Evolutionary conservation across 805 yeast species (phyloP), one percentile per base, ranked within the genome.

Genomic region (Metschnikowia kofuensis): DNA sequence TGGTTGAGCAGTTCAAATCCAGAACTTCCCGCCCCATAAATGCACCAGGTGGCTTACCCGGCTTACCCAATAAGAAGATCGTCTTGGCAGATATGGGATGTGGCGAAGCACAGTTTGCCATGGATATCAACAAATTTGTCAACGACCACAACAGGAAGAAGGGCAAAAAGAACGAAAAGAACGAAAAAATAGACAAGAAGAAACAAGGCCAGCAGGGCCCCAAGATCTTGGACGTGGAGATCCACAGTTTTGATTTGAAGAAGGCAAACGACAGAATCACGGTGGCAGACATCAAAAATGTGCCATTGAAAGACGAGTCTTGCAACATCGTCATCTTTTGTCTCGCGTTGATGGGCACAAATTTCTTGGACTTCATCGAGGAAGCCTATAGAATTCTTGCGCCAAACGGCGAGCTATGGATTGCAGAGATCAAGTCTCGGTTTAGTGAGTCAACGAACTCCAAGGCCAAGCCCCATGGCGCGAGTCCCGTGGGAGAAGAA

Each of bases 31-130:
- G 78, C 60, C 83, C 85, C n/a, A 82, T 90, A 5, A 89, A 86
- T 66, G 96, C 97, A 0, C 98, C 98, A 4, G 98, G 98, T 55
- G 98, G 97, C 2, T 76, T 91, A 47, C 97, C 97, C 1, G 95
- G 94, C 15, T 63, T 82, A 35, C 66, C 70, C n/a, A 68, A 68
- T 42, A 82, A 81, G 48, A 77, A 78, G 50, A 83, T 92, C 35
- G 89, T 87, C 3, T 79, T 94, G 50, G 97, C 98, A 0, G 99
- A 94, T 70, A 92, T 94, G 98, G 99, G 99, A 10, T 94, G 99
- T 67, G 99, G 99, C 48, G 99, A 94, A 67, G 99, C 98, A 0
- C 87, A 87, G 59, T 76, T 94, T 41, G 83, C 96, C 1, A 67
- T 75, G 36, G 87, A 89, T 57, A 77, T 88, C 44, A 73, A 73